Conservation (phyloP, 2,329 filamentous ascomycete species). For the Botryotinia globosa region DNA sequence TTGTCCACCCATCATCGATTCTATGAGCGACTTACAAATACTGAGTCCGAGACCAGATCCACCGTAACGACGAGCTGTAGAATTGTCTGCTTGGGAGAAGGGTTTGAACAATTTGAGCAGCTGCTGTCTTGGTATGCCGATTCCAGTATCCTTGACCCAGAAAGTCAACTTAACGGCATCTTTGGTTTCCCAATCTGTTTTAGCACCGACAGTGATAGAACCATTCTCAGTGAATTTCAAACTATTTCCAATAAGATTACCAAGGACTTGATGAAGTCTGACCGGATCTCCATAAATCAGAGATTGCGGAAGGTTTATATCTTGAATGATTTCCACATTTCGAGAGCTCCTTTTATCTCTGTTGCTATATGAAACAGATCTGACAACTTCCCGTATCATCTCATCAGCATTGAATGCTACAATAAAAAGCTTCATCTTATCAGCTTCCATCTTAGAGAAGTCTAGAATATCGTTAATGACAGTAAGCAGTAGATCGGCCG, state of each 20-base stretch:
- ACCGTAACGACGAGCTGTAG: conserved; percentile 85
- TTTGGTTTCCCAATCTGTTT: conserved; percentile 66
- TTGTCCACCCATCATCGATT: conserved; percentile 84
- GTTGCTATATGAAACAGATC: conserved; percentile 65
- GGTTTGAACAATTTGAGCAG: conserved; percentile 85
- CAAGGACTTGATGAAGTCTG: conserved; percentile 64
- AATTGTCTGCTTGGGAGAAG: conserved; percentile 89
- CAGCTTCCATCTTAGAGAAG: conserved; percentile 90
- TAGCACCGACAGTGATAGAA: conserved; percentile 78
- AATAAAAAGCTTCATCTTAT: conserved; percentile 78
- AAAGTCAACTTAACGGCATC: conserved; percentile 74
- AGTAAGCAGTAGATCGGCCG: conserved; percentile 80
- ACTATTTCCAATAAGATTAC: conserved; percentile 87
- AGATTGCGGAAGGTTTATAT: conserved; percentile 65
- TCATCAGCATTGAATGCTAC: conserved; percentile 66
- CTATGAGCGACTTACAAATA: conserved; percentile 92
- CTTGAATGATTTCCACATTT: conserved; percentile 62
- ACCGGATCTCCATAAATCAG: conserved; percentile 70
- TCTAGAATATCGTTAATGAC: conserved; percentile 97
- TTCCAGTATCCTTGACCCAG: conserved; percentile 85
- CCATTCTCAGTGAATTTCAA: conserved; percentile 91
- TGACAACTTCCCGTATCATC: conserved; percentile 63
- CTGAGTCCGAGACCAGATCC: conserved; percentile 87
- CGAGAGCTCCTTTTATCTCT: conserved; percentile 60
- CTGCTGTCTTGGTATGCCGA: conserved; percentile 81